These are phyloP conservation scores for Trichoderma erinaceum DNA, from an alignment of 495 filamentous ascomycete species.

Conservation along the genomic window DNA sequence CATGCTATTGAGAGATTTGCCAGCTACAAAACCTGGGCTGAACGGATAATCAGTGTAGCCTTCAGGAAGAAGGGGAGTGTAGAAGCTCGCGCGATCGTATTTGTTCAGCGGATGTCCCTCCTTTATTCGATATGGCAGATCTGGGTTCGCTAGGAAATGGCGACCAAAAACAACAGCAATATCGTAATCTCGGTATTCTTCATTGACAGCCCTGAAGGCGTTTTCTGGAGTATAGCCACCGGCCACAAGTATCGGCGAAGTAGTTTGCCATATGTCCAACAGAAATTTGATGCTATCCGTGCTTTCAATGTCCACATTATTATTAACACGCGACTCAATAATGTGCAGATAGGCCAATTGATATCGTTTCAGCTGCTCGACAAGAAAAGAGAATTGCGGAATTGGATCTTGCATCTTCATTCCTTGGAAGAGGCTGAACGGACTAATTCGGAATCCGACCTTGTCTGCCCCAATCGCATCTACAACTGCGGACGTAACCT, in stretches of 20 bases:
- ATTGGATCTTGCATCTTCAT: too few relatives aligned
- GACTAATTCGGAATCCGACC: neutral
- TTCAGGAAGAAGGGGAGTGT: neutral
- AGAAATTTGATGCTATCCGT: neutral
- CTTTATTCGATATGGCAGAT: neutral
- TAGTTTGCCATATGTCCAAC: neutral
- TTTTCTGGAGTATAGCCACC: neutral
- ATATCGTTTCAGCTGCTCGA: neutral
- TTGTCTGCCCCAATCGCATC: constrained; percentile 38
- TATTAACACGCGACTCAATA: too few relatives aligned
- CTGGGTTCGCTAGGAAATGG: neutral
- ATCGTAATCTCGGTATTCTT: neutral
- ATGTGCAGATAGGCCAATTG: neutral
- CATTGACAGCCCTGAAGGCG: neutral
- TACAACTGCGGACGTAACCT: constrained; percentile 47
- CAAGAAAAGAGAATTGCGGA: too few relatives aligned
- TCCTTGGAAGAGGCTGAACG: neutral
- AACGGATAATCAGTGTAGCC: neutral
- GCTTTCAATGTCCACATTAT: too few relatives aligned
- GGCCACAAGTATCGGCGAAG: neutral
- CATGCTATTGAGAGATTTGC: neutral
- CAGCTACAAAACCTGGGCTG: neutral
- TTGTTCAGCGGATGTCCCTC: neutral
- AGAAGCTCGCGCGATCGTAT: neutral
- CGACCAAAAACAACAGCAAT: neutral